Conservation (phyloP, 2,329 filamentous ascomycete genomes). For the Karstenula rhodostoma region DNA sequence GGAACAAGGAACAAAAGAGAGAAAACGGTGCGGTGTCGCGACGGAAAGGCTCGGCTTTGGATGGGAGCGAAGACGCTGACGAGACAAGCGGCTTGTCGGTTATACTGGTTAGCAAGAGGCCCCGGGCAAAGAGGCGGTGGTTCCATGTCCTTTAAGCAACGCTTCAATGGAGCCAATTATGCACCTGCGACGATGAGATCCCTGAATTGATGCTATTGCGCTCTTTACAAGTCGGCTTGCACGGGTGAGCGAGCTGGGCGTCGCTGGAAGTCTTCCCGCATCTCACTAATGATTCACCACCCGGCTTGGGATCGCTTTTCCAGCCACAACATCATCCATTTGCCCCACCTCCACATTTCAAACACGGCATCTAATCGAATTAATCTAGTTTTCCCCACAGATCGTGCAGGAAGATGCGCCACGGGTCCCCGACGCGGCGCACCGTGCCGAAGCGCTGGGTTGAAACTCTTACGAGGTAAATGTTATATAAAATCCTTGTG, state of each 20-base stretch:
- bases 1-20: slow-evolving; percentile 12
- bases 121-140: background rate
- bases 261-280: background rate
- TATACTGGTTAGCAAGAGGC: background rate
- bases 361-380: background rate
- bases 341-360: background rate
- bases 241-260: background rate
- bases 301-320: slow-evolving; percentile 8
- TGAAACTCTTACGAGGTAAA: background rate
- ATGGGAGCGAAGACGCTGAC: slow-evolving; percentile 6
- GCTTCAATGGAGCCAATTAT: background rate
- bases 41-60: background rate
- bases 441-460: background rate
- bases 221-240: background rate
- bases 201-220: background rate
- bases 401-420: background rate
- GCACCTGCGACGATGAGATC: background rate
- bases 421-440: background rate
- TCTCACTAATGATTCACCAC: slow-evolving; percentile 13
- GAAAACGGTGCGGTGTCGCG: background rate
- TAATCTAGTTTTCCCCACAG: background rate
- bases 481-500: background rate
- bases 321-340: background rate
- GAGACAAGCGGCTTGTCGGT: background rate
- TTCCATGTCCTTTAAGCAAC: background rate